Base-by-base conservation (phyloP, 345 rosid species). In the Cardiospermum halicacabum region DNA sequence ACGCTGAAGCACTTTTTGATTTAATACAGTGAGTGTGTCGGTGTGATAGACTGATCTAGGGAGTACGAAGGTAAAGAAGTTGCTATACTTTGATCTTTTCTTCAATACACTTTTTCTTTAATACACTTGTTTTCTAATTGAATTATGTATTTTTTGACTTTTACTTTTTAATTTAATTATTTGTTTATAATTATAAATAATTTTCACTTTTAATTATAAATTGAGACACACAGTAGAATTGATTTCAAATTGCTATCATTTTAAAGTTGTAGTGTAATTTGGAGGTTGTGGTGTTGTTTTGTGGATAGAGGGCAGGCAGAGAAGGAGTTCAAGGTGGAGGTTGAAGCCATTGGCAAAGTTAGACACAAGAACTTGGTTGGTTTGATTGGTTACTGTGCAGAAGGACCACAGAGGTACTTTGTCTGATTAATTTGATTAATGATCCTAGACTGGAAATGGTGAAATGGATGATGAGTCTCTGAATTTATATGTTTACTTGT, bases 361-460 rank as follows among this genome's bases (percentile, higher is more conserved):
- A 88, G 87, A 75, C 98, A 93, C 24, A 93, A 93, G 83, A 88
- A 93, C 76, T 85, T 90, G 78, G 98, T 93, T 64, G 90, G 98
- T 67, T 79, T 93, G 11, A 69, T 90, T 71, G 98, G 98, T 3
- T 93, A 90, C 72, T 93, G 98, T 56, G 94, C 86, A 11, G 94
- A 90, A 64, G 92, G 79, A 71, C 74, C 80, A 76, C 88, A 81
- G 69, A 90, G 98, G 98, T 93, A 70, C 16, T 53, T 64, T 0
- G 37, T 57, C n/a, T 11, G 24, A 18, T 67, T 37, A 11, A 26
- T 48, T 54, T 45, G 28, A 42, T 53, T n/a, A 26, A 19, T 24
- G 32, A n/a, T 34, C 5, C 0, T 11, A 21, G n/a, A 42, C 11
- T 43, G 56, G 15, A 47, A 59, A 10, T 40, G 47, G 40, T 40